These are phyloP conservation scores for Saccharomycopsis fermentans DNA, from an alignment of 805 yeast species.

Conservation along the genomic window DNA sequence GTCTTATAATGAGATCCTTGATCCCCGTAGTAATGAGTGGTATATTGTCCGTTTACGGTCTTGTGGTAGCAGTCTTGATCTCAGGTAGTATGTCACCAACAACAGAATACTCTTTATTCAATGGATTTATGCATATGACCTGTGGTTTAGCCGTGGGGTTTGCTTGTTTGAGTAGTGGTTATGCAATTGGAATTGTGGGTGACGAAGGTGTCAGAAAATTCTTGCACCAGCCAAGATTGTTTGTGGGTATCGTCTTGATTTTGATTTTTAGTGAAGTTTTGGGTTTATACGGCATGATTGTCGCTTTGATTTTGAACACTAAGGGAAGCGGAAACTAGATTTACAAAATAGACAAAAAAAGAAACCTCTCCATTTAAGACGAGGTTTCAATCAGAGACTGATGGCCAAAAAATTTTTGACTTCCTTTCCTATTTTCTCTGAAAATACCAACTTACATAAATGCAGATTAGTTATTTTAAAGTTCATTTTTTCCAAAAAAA, in stretches of 20 bases:
- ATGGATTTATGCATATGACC: slow-evolving; percentile 96
- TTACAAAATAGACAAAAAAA: not conserved
- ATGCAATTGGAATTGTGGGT: slow-evolving; percentile 91
- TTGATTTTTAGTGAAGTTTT: slow-evolving; percentile 86
- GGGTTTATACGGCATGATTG: slow-evolving; percentile 89
- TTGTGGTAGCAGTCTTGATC: slow-evolving; percentile 91
- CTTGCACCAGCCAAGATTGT: slow-evolving; percentile 80
- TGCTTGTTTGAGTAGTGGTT: slow-evolving; percentile 93
- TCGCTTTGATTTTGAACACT: slow-evolving; percentile 85
- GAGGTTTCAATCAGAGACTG: too few species aligned
- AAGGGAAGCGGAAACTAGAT: slow-evolving; percentile 52
- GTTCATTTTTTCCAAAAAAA: too few species aligned
- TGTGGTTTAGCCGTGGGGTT: slow-evolving; percentile 96
- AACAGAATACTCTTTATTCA: slow-evolving; percentile 73
- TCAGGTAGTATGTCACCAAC: slow-evolving; percentile 71
- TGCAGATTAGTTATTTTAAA: too few species aligned
- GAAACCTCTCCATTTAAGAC: too few species aligned
- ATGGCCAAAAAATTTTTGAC: too few species aligned
- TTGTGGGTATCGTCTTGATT: slow-evolving; percentile 83
- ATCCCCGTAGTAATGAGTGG: slow-evolving; percentile 99
- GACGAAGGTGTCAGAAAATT: slow-evolving; percentile 85
- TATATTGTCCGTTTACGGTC: slow-evolving; percentile 91
- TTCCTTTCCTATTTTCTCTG: too few species aligned
- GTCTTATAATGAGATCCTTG: slow-evolving; percentile 86
- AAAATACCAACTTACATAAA: too few species aligned